Percentiles rank a stretch among this genome's conserved stretches.
Evolutionary conservation across 108 stramenopile species (phyloP).

Genomic region (Fistulifera pelliculosa): DNA sequence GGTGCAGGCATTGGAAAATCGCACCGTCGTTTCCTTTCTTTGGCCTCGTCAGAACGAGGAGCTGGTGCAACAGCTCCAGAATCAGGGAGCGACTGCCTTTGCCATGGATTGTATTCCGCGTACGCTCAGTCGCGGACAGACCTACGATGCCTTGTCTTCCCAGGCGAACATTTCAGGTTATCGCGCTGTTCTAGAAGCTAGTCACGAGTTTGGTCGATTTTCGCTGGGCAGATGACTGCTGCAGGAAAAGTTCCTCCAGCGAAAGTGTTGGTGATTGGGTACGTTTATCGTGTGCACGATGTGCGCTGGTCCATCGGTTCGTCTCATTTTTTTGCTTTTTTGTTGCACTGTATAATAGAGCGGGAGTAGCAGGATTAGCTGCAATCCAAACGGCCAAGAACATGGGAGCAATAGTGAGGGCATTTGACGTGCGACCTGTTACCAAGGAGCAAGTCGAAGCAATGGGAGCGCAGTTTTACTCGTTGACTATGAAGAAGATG

Average conservation of each 20-base stretch:
- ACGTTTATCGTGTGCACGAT: too few relatives aligned
- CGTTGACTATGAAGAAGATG: slow-evolving; percentile 93
- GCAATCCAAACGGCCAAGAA: slow-evolving; percentile 98
- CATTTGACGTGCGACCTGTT: slow-evolving; percentile 97
- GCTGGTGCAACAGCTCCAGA: slow-evolving; percentile 75
- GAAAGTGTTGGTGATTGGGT: slow-evolving; percentile 97
- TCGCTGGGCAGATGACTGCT: slow-evolving; percentile 90
- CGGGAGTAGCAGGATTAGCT: slow-evolving; percentile 96
- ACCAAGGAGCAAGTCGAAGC: slow-evolving; percentile 99
- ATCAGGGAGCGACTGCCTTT: slow-evolving; percentile 92
- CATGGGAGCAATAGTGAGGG: slow-evolving; percentile 98
- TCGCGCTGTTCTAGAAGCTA: slow-evolving; percentile 96
- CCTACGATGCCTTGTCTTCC: slow-evolving; percentile 92
- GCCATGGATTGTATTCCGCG: slow-evolving; percentile 96
- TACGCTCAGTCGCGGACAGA: slow-evolving; percentile 93
- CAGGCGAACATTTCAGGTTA: slow-evolving; percentile 99
- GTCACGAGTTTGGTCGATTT: slow-evolving; percentile 91
- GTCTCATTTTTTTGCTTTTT: too few relatives aligned
- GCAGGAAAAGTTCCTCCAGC: slow-evolving; percentile 97
- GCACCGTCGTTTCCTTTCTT: slow-evolving; percentile 83
- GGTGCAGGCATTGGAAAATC: slow-evolving; percentile 57
- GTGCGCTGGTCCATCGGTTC: too few relatives aligned
- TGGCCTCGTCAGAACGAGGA: slow-evolving; percentile 91
- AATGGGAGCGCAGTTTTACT: slow-evolving; percentile 97
- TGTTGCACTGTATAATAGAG: slow-evolving; percentile 14